Percentiles rank a stretch among this genome's conserved stretches.
Conservation (phyloP, 2,329 filamentous ascomycete genomes). For the Fusarium sp. region DNA sequence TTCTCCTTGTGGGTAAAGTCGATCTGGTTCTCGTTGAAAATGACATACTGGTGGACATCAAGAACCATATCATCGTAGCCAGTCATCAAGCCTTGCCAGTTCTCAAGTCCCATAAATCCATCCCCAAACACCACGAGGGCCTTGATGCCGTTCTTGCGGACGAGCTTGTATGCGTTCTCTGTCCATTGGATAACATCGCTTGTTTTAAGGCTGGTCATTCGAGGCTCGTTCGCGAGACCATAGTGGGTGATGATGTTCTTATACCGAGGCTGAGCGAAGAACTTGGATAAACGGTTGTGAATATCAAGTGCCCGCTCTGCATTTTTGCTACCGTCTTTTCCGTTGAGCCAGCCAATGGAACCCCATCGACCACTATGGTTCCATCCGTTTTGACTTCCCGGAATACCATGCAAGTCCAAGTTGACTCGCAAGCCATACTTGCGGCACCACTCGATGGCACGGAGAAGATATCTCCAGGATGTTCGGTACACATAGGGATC, state of each 20-base stretch:
- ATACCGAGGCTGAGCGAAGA: constrained; percentile 95
- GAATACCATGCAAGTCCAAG: constrained; percentile 89
- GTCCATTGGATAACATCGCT: constrained; percentile 83
- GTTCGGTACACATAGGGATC: constrained; percentile 90
- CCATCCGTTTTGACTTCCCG: constrained; percentile 97
- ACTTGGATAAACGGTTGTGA: constrained; percentile 85
- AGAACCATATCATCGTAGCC: constrained; percentile 79
- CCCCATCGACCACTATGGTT: constrained; percentile 92
- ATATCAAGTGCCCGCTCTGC: constrained; percentile 85
- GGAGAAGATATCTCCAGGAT: constrained; percentile 92
- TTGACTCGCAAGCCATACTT: constrained; percentile 94
- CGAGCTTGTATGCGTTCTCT: constrained; percentile 73
- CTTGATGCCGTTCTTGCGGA: constrained; percentile 80
- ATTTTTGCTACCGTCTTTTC: constrained; percentile 83
- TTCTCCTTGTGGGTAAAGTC: constrained; percentile 83
- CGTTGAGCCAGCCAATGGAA: constrained; percentile 86
- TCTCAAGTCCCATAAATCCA: constrained; percentile 89
- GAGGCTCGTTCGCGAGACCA: constrained; percentile 92
- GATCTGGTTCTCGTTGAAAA: constrained; percentile 93
- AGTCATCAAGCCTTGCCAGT: constrained; percentile 88
- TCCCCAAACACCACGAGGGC: constrained; percentile 87
- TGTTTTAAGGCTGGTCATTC: constrained; percentile 79
- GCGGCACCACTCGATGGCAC: constrained; percentile 91
- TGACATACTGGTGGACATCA: constrained; percentile 99
- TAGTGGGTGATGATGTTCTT: constrained; percentile 93